These are phyloP conservation scores for Boletus bicolor DNA, from an alignment of 768 basidiomycete species.

Conservation along the genomic window DNA sequence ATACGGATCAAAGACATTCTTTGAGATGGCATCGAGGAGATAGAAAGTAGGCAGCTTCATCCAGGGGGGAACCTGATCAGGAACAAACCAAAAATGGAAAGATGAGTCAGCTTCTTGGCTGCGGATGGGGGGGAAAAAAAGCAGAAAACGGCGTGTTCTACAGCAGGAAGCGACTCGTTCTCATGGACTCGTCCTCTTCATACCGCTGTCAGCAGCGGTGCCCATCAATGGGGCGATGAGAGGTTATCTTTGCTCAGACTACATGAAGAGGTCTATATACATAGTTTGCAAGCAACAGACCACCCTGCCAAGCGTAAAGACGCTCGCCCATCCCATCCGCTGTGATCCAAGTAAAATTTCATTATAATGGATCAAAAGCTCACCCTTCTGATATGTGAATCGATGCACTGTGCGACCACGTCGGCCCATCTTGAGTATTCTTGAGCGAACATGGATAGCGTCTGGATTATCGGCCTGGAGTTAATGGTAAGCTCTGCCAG, in stretches of 20 bases:
- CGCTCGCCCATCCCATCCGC: slow-evolving; percentile 28
- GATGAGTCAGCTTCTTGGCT: slow-evolving; percentile 63
- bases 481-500: slow-evolving; percentile 87
- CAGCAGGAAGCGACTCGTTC: slow-evolving; percentile 28
- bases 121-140: slow-evolving; percentile 12
- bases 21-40: slow-evolving; percentile 93
- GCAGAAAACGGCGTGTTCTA: slow-evolving; percentile 31
- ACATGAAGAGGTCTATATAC: slow-evolving; percentile 44
- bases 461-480: slow-evolving; percentile 92
- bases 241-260: slow-evolving; percentile 42
- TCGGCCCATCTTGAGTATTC: slow-evolving; percentile 77
- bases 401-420: slow-evolving; percentile 77
- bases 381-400: slow-evolving; percentile 85
- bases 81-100: slow-evolving; percentile 31
- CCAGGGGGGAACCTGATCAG: slow-evolving; percentile 73
- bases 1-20: slow-evolving; percentile 94
- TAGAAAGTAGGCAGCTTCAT: slow-evolving; percentile 95
- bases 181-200: slow-evolving; percentile 37
- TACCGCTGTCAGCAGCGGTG: slow-evolving; percentile 34
- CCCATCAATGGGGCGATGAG: slow-evolving; percentile 31
- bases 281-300: slow-evolving; percentile 36
- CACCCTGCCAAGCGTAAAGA: slow-evolving; percentile 21
- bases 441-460: slow-evolving; percentile 88
- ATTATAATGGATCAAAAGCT: slow-evolving; percentile 42
- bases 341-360: slow-evolving; percentile 23